phyloP scores from a whole-genome alignment of 108 stramenopile genomes.

The Asterionellopsis glacialis region DNA sequence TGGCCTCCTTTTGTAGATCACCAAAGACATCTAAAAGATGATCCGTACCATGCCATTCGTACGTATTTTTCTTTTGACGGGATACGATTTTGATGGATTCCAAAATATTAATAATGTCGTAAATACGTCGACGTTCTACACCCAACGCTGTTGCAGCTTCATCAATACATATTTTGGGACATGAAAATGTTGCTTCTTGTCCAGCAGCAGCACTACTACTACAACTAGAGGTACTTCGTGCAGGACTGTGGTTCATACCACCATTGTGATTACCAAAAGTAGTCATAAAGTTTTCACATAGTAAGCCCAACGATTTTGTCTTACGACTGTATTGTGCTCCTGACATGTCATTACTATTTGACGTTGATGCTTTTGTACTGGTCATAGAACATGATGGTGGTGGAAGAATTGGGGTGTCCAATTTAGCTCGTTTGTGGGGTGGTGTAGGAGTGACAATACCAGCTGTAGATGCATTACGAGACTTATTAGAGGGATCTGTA shows the following conservation, averaged over 20 bases:
- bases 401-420: too few relatives aligned
- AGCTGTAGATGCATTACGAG: too few relatives aligned
- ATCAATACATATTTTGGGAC: conserved; percentile 21
- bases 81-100: conserved; percentile 74
- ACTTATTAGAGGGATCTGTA: too few relatives aligned
- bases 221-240: too few relatives aligned
- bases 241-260: too few relatives aligned
- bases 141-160: conserved; percentile 71
- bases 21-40: conserved; percentile 56
- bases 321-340: conserved; percentile 48
- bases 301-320: conserved; percentile 72
- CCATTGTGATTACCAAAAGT: conserved; percentile 23
- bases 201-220: too few relatives aligned
- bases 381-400: too few relatives aligned
- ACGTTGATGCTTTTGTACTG: too few relatives aligned
- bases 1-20: conserved; percentile 53
- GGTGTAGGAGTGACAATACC: too few relatives aligned
- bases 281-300: conserved; percentile 69
- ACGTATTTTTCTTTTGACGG: conserved; percentile 86
- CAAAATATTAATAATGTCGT: conserved; percentile 94
- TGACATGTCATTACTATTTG: too few relatives aligned
- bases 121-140: conserved; percentile 89
- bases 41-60: conserved; percentile 77
- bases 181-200: too few relatives aligned
- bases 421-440: too few relatives aligned